Conservation (phyloP, 2,329 filamentous ascomycete genomes). For the Neofusicoccum laricinum region DNA sequence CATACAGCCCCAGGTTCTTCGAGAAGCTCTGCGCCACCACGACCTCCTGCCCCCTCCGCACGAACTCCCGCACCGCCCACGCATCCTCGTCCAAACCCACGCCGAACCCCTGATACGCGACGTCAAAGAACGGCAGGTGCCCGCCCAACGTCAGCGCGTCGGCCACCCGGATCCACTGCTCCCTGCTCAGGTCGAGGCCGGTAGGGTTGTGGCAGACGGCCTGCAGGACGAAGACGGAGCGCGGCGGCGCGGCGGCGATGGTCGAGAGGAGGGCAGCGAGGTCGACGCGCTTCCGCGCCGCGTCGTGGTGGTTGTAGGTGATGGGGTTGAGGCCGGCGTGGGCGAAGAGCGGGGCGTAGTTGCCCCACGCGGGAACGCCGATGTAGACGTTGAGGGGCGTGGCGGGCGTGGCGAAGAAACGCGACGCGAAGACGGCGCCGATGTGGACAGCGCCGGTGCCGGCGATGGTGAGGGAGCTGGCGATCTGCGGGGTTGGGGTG, state of each 20-base stretch:
- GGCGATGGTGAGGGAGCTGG: conserved; percentile 39
- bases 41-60: conserved; percentile 28
- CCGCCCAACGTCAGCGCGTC: conserved; percentile 21
- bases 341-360: conserved; percentile 32
- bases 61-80: conserved; percentile 27
- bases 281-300: conserved; percentile 24
- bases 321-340: conserved; percentile 28
- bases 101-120: conserved; percentile 39
- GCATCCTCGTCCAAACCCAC: conserved; percentile 34
- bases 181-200: conserved; percentile 30
- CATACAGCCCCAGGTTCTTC: conserved; percentile 41
- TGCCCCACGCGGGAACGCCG: conserved; percentile 34
- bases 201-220: conserved; percentile 41
- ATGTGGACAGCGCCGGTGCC: conserved; percentile 39
- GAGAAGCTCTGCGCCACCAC: conserved; percentile 38
- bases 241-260: conserved; percentile 23
- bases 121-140: conserved; percentile 36
- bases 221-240: conserved; percentile 37
- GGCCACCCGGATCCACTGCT: conserved; percentile 32
- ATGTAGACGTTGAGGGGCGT: conserved; percentile 27
- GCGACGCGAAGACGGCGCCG: conserved; percentile 31
- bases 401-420: conserved; percentile 18
- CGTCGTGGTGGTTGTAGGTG: conserved; percentile 33
- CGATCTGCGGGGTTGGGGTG: conserved; percentile 22
- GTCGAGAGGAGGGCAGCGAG: conserved; percentile 26